Percentiles rank a stretch among this genome's conserved stretches.
Evolutionary conservation across 768 basidiomycete species (phyloP).

Genomic region (Lepiota brunneoincarnata): DNA sequence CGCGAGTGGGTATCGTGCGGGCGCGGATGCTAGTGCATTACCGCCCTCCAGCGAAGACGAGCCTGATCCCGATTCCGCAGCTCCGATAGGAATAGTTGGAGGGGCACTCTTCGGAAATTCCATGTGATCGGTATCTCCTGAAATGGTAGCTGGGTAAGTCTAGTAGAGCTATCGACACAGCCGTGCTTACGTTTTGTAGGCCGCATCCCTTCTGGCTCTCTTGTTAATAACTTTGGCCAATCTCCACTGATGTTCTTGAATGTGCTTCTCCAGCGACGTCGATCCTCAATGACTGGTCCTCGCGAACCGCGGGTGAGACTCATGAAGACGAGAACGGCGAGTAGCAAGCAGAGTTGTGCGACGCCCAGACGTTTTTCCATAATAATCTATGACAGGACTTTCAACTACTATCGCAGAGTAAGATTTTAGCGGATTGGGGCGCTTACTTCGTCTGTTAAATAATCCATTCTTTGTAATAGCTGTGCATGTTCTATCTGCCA

Average conservation of each 20-base stretch:
- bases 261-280: slow-evolving; percentile 46
- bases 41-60: slow-evolving; percentile 40
- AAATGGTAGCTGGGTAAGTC: neutral
- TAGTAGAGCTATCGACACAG: neutral
- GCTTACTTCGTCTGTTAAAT: slow-evolving; percentile 77
- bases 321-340: slow-evolving; percentile 85
- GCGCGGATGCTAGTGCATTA: slow-evolving; percentile 12
- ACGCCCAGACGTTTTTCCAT: slow-evolving; percentile 90
- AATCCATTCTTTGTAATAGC: slow-evolving; percentile 66
- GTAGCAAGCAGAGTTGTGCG: slow-evolving; percentile 79
- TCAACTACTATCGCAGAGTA: neutral
- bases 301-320: slow-evolving; percentile 77
- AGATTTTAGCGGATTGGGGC: neutral
- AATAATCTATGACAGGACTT: slow-evolving; percentile 49
- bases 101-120: slow-evolving; percentile 18
- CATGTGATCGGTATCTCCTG: slow-evolving; percentile 13
- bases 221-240: slow-evolving; percentile 36
- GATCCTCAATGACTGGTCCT: slow-evolving; percentile 27
- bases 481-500: slow-evolving; percentile 71
- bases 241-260: slow-evolving; percentile 57
- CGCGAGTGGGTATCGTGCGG: neutral
- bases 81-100: slow-evolving; percentile 23
- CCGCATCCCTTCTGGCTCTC: slow-evolving; percentile 16
- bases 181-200: neutral
- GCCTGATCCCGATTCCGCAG: slow-evolving; percentile 32